These are phyloP conservation scores for Brasenia schreberi DNA, from an alignment of 164 flowering plant species.

Conservation along the genomic window DNA sequence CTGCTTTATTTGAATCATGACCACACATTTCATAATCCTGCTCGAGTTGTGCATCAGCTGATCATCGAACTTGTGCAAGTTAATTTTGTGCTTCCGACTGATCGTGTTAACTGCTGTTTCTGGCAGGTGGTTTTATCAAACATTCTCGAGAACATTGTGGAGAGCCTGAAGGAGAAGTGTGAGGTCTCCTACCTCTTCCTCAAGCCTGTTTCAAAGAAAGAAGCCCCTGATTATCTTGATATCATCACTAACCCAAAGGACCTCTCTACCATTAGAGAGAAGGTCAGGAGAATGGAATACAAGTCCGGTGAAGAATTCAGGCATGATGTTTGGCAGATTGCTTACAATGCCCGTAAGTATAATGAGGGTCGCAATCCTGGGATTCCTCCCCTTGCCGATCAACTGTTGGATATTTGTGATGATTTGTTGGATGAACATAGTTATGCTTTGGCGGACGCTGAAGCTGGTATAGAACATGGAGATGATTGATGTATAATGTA, in stretches of 20 bases:
- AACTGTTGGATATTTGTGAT: conserved; percentile 79
- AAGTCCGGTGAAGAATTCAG: conserved; percentile 60
- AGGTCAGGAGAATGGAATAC: conserved; percentile 71
- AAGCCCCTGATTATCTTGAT: conserved; percentile 83
- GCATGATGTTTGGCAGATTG: conserved; percentile 87
- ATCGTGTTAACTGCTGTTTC: too few relatives aligned
- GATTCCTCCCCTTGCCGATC: conserved; percentile 97
- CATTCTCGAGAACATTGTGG: conserved; percentile 60
- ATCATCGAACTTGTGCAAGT: too few relatives aligned
- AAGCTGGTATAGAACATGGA: conserved; percentile 42
- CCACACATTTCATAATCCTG: too few relatives aligned
- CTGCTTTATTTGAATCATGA: too few relatives aligned
- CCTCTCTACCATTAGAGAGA: conserved; percentile 75
- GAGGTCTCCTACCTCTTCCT: conserved; percentile 68
- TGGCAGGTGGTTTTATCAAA: conserved; percentile 81
- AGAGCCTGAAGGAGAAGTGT: conserved; percentile 30
- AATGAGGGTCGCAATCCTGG: conserved; percentile 71
- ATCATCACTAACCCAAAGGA: conserved; percentile 70
- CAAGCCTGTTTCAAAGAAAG: conserved; percentile 81
- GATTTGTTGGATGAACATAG: conserved; percentile 32
- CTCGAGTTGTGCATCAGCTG: too few relatives aligned
- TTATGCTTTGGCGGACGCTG: conserved; percentile 46
- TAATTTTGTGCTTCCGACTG: too few relatives aligned
- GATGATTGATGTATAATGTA: not conserved
- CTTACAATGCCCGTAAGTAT: conserved; percentile 66